A percentile compares a stretch with the other conserved stretches of the same genome.
These are phyloP conservation scores for Solanum arcanum DNA, from an alignment of 257 asterid species.

Conservation along the genomic window DNA sequence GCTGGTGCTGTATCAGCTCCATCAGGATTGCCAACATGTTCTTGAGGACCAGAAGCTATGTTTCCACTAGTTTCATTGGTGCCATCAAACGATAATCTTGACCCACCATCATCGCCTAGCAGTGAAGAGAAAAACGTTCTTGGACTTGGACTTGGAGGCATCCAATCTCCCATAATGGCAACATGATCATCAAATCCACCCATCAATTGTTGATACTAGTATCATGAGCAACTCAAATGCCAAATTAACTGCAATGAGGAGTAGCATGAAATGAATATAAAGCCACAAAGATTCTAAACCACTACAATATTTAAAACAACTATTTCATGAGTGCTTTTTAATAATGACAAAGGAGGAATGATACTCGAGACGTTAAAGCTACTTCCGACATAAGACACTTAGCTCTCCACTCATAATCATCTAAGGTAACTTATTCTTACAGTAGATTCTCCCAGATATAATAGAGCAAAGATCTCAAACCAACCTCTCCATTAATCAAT, in stretches of 20 bases:
- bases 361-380: neutral
- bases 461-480: neutral
- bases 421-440: neutral
- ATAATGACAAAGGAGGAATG: neutral
- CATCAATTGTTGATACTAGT: conserved; percentile 16
- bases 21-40: conserved; percentile 4
- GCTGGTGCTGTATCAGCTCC: conserved; percentile 12
- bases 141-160: conserved; percentile 51
- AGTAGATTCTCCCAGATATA: neutral
- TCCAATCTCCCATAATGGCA: conserved; percentile 64
- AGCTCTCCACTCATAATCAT: neutral
- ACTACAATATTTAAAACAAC: neutral
- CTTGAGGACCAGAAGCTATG: conserved; percentile 8
- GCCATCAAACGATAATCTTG: conserved; percentile 14
- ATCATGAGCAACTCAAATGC: neutral
- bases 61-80: conserved; percentile 17
- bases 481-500: neutral
- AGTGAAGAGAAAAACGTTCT: conserved; percentile 39
- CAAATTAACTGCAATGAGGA: neutral
- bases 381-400: neutral
- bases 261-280: neutral
- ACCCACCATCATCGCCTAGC: conserved; percentile 22
- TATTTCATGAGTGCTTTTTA: neutral
- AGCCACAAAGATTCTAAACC: neutral
- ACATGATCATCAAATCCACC: conserved; percentile 63